Conservation (phyloP, 2,329 filamentous ascomycete genomes). For the Westerdykella sp. region DNA sequence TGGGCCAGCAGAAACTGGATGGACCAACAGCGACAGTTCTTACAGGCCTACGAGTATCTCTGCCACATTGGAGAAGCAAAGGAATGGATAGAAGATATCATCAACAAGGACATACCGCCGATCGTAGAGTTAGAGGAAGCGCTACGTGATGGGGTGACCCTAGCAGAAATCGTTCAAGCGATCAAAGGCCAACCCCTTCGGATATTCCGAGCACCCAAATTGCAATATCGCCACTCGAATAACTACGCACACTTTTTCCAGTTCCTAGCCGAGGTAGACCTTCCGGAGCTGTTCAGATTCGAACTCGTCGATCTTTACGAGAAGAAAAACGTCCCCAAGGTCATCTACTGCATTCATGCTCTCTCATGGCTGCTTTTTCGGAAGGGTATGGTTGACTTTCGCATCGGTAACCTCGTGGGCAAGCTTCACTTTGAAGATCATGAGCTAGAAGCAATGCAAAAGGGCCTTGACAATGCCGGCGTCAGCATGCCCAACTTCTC, state of each 20-base stretch:
- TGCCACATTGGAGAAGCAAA: slow-evolving; percentile 99
- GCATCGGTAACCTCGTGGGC: slow-evolving; percentile 92
- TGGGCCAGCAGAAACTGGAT: slow-evolving; percentile 93
- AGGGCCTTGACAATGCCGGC: slow-evolving; percentile 91
- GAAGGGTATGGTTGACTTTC: slow-evolving; percentile 89
- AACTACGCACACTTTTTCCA: slow-evolving; percentile 96
- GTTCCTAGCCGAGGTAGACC: slow-evolving; percentile 82
- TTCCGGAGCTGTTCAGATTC: slow-evolving; percentile 94
- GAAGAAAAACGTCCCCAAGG: slow-evolving; percentile 99
- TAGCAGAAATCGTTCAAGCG: slow-evolving; percentile 89
- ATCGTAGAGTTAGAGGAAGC: slow-evolving; percentile 93
- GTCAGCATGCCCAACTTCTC: slow-evolving; percentile 96
- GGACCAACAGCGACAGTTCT: slow-evolving; percentile 94
- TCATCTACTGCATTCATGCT: slow-evolving; percentile 97
- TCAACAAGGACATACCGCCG: slow-evolving; percentile 76
- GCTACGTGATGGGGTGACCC: slow-evolving; percentile 82
- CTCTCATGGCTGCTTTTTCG: slow-evolving; percentile 95
- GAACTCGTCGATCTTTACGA: slow-evolving; percentile 97
- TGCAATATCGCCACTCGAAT: slow-evolving; percentile 94
- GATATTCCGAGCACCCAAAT: slow-evolving; percentile 77
- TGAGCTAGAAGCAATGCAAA: slow-evolving; percentile 93
- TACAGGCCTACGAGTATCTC: slow-evolving; percentile 96
- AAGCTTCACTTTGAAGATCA: slow-evolving; percentile 97
- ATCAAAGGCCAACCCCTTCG: slow-evolving; percentile 68
- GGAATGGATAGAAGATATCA: slow-evolving; percentile 95